Percentiles rank a stretch among this genome's conserved stretches.
phyloP scores from a whole-genome alignment of 2,329 filamentous ascomycete species.

The Neodidymelliopsis sp. region DNA sequence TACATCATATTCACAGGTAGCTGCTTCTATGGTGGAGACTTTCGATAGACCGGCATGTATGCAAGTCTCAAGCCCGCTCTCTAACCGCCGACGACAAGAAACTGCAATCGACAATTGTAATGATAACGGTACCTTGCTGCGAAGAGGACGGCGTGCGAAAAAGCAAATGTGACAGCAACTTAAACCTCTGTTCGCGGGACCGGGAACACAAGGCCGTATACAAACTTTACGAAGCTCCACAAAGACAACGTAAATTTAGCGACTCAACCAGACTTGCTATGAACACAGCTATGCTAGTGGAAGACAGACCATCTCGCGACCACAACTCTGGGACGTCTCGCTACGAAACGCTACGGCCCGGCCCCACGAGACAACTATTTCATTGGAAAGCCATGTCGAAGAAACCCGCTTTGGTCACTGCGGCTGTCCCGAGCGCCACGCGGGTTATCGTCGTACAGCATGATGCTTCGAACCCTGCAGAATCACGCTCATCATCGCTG shows the following conservation, averaged over 20 bases:
- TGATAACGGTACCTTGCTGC: constrained; percentile 2
- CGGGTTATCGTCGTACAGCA: not conserved
- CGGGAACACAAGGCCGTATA: not conserved
- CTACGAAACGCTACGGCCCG: constrained; percentile 4
- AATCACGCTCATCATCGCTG: not conserved
- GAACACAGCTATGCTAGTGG: not conserved
- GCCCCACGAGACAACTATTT: constrained; percentile 4
- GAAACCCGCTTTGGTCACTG: not conserved
- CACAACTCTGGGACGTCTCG: constrained; percentile 1
- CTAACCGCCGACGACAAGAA: not conserved
- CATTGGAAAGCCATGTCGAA: not conserved
- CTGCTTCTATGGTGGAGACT: not conserved
- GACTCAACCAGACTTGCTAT: not conserved
- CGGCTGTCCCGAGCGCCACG: not conserved
- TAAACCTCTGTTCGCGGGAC: not conserved
- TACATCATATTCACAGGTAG: not conserved
- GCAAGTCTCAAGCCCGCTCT: not conserved
- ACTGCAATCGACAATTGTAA: not conserved
- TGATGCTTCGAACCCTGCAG: not conserved
- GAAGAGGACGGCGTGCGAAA: not conserved
- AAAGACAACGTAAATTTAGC: not conserved
- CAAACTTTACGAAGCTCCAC: not conserved
- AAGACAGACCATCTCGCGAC: not conserved
- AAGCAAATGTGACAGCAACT: constrained; percentile 11
- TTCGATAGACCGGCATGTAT: constrained; percentile 6